Base-by-base conservation (phyloP, 2,329 filamentous ascomycete genomes). In the Colletotrichum abscissum region DNA sequence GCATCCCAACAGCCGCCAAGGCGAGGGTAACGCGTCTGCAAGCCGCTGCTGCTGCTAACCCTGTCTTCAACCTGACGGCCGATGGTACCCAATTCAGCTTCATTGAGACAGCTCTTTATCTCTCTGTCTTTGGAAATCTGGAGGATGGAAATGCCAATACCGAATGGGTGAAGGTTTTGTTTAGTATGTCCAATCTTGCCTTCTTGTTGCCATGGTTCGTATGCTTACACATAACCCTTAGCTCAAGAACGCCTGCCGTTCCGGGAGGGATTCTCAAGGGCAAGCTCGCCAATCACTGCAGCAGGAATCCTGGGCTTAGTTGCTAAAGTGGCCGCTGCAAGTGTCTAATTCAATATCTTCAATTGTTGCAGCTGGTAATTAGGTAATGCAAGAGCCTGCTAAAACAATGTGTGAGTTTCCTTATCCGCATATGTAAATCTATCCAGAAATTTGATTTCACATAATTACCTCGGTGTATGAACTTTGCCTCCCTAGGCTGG, bases 1-100 rank as follows among this genome's bases (percentile, higher is more conserved):
- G 77, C n/a, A 78, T 81, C 33, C 71, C 77, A 6, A 77, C 73
- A 0, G 80, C 81, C 5, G 80, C 80, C n/a, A 54, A 63, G 11
- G 80, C 80, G 5, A 72, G 79, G 7, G 76, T 75, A 26, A 74
- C 71, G 19, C 78, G 80, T 30, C 72, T 80, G 14, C 76, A 74
- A n/a, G 75, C 73, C 3, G 79, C 78, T 9, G 74, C 71, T 35
- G 66, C 73, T 24, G 58, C 72, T 22, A 81, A 81, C 66, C 79
- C 79, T 2, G 59, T 77, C 7, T 79, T 79, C 56, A 75, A 73
- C 58, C 60, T 73, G 49, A 52, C 66, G 24, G 60, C 72, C 24
- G 60, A 74, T 30, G 74, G 72, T 30, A 46, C 56, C 16, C 67
- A 74, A 24, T 75, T 75, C 73, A 78, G 76, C 63, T 38, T 76